Percentiles rank a stretch among this genome's conserved stretches.
phyloP scores from a whole-genome alignment of 495 filamentous ascomycete species.

The Penicillium subrubescens region DNA sequence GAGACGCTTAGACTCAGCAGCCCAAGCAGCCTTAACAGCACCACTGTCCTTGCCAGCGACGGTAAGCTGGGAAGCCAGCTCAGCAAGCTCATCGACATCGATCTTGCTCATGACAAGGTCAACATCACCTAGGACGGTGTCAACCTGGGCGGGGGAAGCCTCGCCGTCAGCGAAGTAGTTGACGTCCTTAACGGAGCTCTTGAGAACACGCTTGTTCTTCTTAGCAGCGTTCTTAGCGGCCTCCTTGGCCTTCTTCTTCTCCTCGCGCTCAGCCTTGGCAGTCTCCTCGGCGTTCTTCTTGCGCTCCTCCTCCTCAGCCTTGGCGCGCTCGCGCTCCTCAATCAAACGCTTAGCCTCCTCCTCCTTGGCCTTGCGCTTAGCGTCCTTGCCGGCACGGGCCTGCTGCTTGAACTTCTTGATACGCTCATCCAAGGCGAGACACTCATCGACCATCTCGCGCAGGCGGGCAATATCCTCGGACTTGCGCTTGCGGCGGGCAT shows the following conservation, averaged over 20 bases:
- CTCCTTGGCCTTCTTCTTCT: conserved; percentile 95
- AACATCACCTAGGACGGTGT: conserved; percentile 80
- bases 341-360: conserved; percentile 81
- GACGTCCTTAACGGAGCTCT: conserved; percentile 88
- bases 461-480: conserved; percentile 91
- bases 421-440: conserved; percentile 78
- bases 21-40: conserved; percentile 67
- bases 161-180: conserved; percentile 79
- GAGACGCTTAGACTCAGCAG: conserved; percentile 72
- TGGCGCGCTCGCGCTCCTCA: conserved; percentile 76
- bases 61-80: conserved; percentile 73
- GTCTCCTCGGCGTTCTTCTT: conserved; percentile 82
- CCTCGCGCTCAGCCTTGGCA: conserved; percentile 77
- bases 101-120: conserved; percentile 89
- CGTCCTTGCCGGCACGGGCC: conserved; percentile 89
- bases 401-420: conserved; percentile 96
- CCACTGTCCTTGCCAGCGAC: conserved; percentile 52
- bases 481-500: conserved; percentile 98
- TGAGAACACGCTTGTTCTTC: conserved; percentile 98
- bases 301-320: conserved; percentile 74
- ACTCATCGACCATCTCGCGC: conserved; percentile 84
- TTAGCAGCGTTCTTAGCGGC: conserved; percentile 96
- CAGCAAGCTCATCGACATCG: conserved; percentile 83
- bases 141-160: conserved; percentile 71
- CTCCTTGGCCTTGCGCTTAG: conserved; percentile 87